Evolutionary conservation across 2,329 filamentous ascomycete species (phyloP), one percentile per base, ranked within the genome.

Genomic region (Ceratocystis albifundus): DNA sequence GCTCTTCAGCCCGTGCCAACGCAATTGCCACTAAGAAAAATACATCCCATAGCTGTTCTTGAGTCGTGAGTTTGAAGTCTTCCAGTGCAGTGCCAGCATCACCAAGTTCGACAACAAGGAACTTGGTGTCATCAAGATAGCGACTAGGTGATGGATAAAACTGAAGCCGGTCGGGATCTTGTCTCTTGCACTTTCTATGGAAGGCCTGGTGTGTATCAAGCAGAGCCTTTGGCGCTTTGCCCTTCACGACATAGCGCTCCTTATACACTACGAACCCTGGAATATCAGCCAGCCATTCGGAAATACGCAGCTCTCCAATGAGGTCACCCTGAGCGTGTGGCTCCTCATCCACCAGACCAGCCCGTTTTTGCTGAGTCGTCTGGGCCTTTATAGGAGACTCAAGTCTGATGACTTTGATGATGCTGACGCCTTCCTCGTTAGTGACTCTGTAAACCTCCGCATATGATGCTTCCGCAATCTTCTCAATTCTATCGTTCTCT

Each of bases 221-320:
- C 32, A 87, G 74, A 17, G 77, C 76, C 62, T 76, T 77, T 3
- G 82, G 79, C 0, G 82, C 77, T 68, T 80, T 81, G 0, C 84
- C 84, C 70, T 79, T 75, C 0, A 86, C 81, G 36, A 86, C 74
- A 67, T 86, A 85, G 6, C 82, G 77, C 71, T 85, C 83, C 73
- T 87, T 87, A 75, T 86, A 87, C 20, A 84, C 78, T 41, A 86
- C 83, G 68, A 86, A 87, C 0, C 84, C 84, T 0, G 84, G 84
- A 12, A 87, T 81, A 68, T 84, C 83, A 20, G 84, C 82, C 20
- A 87, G 75, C 76, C 80, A 82, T 71, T 87, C 84, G 1, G 84
- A 86, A 59, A 87, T 86, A 62, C 79, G 77, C 25, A 87, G 76
- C 71, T 87, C 84, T 28, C 83, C 83, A 2, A 79, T 74, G 36